Conservation (phyloP, 2,329 filamentous ascomycete species). For the Sphaerulina populicola region DNA sequence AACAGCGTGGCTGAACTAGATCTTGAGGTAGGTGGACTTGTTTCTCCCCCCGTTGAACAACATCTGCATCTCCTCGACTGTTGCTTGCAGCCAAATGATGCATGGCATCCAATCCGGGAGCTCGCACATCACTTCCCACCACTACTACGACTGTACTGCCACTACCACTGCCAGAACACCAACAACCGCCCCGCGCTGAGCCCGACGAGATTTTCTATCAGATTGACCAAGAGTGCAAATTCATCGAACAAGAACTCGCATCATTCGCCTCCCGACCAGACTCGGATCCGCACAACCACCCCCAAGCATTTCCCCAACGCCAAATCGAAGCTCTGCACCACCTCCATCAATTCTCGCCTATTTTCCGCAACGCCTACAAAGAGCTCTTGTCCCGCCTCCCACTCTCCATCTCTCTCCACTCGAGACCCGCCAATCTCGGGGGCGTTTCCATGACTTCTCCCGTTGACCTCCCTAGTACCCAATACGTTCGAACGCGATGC, state of each 20-base stretch:
- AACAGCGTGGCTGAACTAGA: background rate
- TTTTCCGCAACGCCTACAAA: slow-evolving; percentile 12
- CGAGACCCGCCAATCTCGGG: slow-evolving; percentile 3
- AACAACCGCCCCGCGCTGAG: slow-evolving; percentile 4
- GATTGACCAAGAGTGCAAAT: slow-evolving; percentile 14
- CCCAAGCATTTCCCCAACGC: background rate
- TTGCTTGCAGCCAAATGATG: background rate
- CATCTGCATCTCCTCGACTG: background rate
- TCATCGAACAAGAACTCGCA: slow-evolving; percentile 11
- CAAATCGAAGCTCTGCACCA: slow-evolving; percentile 12
- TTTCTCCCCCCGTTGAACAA: background rate
- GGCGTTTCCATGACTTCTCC: slow-evolving; percentile 2
- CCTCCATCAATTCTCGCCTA: slow-evolving; percentile 11
- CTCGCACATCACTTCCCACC: background rate
- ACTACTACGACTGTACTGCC: too few species aligned
- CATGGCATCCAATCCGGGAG: background rate
- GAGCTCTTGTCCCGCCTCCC: slow-evolving; percentile 11
- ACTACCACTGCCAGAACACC: background rate
- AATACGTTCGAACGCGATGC: slow-evolving; percentile 14
- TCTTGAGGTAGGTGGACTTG: background rate
- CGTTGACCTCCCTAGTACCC: slow-evolving; percentile 10
- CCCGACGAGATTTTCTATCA: slow-evolving; percentile 18
- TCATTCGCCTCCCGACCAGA: background rate
- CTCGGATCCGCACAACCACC: background rate
- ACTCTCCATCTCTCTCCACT: slow-evolving; percentile 9